These are phyloP conservation scores for Diaporthe citriasiana DNA, from an alignment of 2,329 filamentous ascomycete genomes.

Conservation along the genomic window DNA sequence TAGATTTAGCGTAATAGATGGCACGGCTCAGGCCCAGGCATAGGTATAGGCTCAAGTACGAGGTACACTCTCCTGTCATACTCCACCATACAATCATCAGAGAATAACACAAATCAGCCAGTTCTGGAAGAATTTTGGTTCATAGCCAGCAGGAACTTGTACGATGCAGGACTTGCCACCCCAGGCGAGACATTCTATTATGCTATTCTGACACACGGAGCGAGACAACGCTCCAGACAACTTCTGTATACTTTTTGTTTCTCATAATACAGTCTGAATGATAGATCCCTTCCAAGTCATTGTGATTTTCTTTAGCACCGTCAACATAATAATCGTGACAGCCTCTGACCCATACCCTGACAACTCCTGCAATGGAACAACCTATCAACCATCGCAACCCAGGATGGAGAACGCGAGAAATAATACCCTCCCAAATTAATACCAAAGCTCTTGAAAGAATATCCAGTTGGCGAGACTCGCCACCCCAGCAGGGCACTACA, in stretches of 20 bases:
- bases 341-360: not conserved
- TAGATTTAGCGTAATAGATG: slow-evolving; percentile 27
- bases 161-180: not conserved
- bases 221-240: not conserved
- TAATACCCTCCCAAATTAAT: not conserved
- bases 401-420: not conserved
- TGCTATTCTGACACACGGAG: slow-evolving; percentile 20
- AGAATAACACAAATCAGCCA: too few species aligned
- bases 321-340: not conserved
- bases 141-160: not conserved
- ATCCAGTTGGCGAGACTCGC: not conserved
- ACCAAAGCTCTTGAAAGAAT: not conserved
- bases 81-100: too few species aligned
- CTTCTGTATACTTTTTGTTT: not conserved
- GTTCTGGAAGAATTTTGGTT: not conserved
- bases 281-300: slow-evolving; percentile 6
- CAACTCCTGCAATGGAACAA: slow-evolving; percentile 14
- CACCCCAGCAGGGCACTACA: too few species aligned
- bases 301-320: not conserved
- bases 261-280: slow-evolving; percentile 4
- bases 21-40: slow-evolving; percentile 10
- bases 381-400: not conserved
- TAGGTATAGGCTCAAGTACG: not conserved
- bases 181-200: slow-evolving; percentile 8
- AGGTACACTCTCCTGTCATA: not conserved